Percentiles rank a stretch among this genome's conserved stretches.
phyloP scores from a whole-genome alignment of 129 eudicot species.

The Flaveria linearis region DNA sequence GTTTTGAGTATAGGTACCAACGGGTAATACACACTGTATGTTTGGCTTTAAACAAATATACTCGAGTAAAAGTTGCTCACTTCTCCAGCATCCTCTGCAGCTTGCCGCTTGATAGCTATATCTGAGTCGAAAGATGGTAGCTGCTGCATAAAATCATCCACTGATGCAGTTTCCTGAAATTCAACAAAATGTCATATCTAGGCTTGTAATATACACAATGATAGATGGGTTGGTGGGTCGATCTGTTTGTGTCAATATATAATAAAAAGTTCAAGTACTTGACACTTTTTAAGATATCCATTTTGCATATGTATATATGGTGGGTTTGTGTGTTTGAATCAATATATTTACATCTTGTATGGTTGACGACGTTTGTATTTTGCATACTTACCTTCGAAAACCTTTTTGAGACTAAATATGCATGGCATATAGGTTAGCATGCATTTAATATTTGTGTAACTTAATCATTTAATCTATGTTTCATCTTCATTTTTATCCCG shows the following conservation, averaged over 20 bases:
- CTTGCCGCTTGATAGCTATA: constrained; percentile 55
- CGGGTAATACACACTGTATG: background rate
- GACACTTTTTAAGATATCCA: background rate
- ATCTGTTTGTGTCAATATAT: no score
- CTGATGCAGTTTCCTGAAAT: constrained; percentile 62
- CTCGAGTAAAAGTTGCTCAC: constrained; percentile 49
- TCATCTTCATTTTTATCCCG: background rate
- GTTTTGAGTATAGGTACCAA: background rate
- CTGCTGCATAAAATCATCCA: constrained; percentile 80
- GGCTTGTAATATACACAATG: background rate
- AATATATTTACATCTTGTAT: background rate
- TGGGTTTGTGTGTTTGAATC: background rate
- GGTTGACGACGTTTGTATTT: background rate
- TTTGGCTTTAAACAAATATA: background rate
- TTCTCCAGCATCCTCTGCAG: constrained; percentile 86
- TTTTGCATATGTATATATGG: background rate
- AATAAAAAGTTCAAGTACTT: no score
- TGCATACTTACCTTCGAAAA: background rate
- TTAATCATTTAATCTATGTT: background rate
- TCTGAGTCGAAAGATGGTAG: constrained; percentile 81
- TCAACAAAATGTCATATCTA: constrained; percentile 8
- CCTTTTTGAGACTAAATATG: background rate
- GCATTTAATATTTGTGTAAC: background rate
- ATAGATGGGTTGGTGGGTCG: no score
- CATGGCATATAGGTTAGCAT: background rate